phyloP scores from a whole-genome alignment of 2,329 filamentous ascomycete species.

The Fusarium compactum region DNA sequence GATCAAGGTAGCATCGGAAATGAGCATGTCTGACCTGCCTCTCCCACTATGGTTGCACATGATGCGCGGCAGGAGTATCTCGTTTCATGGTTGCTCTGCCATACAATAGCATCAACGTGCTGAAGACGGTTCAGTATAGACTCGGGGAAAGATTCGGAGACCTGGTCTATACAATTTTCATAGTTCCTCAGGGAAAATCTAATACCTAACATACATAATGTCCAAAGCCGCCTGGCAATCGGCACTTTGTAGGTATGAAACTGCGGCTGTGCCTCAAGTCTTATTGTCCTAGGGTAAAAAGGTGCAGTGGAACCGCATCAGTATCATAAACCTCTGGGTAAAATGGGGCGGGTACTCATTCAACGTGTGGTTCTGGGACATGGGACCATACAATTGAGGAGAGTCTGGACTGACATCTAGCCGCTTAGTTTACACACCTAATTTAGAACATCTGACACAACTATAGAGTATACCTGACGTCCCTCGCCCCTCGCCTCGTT shows the following conservation, averaged over 20 bases:
- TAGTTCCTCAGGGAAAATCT: neutral
- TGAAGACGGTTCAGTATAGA: accelerated
- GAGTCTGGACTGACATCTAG: accelerated
- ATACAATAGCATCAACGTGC: accelerated
- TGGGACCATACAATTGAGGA: neutral
- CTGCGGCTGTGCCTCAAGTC: accelerated
- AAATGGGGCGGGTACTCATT: neutral
- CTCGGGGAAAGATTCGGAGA: neutral
- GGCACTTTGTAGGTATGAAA: no score
- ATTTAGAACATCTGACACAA: neutral
- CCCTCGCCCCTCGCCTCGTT: neutral
- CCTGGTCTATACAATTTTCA: accelerated
- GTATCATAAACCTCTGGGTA: neutral
- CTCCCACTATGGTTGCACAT: neutral
- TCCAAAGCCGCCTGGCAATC: neutral
- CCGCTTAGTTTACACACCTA: neutral
- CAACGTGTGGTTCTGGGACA: accelerated
- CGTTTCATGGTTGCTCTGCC: accelerated
- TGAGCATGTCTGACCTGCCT: neutral
- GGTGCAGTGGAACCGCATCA: neutral
- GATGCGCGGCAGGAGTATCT: no score
- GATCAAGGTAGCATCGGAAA: neutral
- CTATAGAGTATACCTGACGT: neutral
- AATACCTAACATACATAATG: neutral
- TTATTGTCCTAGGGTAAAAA: accelerated